Evolutionary conservation across 1,284 basidiomycete genomes (phyloP).

Genomic region (Inonotus hispidus): DNA sequence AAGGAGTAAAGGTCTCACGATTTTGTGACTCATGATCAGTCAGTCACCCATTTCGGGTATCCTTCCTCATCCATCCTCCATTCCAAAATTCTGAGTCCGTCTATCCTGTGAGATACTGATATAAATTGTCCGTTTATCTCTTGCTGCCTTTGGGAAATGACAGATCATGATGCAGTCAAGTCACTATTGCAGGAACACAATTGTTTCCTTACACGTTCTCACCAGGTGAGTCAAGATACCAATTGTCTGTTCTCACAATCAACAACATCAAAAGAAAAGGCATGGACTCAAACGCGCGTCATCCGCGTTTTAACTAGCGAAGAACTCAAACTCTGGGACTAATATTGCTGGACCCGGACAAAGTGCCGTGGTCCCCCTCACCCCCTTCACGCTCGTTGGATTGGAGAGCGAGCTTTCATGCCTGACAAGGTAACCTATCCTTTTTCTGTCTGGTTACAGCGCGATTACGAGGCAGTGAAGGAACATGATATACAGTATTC

Average conservation of each 20-base stretch:
- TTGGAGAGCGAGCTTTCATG: background rate
- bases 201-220: background rate
- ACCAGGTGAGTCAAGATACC: background rate
- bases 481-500: constrained; percentile 7
- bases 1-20: too few species aligned
- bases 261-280: background rate
- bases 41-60: too few species aligned
- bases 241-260: constrained; percentile 3
- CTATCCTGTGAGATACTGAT: too few species aligned
- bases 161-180: too few species aligned
- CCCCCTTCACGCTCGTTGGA: background rate
- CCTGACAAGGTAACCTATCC: background rate
- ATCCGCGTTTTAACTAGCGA: background rate
- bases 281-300: background rate
- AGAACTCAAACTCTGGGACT: background rate
- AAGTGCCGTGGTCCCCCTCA: background rate
- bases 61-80: too few species aligned
- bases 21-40: too few species aligned
- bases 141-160: too few species aligned
- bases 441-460: constrained; percentile 11
- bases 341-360: background rate
- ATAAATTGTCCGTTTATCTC: too few species aligned
- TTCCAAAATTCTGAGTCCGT: too few species aligned
- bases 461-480: background rate
- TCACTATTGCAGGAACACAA: background rate